Percentiles rank a stretch among this genome's conserved stretches.
phyloP scores from a whole-genome alignment of 805 yeast species.

The Starmerella bombi region DNA sequence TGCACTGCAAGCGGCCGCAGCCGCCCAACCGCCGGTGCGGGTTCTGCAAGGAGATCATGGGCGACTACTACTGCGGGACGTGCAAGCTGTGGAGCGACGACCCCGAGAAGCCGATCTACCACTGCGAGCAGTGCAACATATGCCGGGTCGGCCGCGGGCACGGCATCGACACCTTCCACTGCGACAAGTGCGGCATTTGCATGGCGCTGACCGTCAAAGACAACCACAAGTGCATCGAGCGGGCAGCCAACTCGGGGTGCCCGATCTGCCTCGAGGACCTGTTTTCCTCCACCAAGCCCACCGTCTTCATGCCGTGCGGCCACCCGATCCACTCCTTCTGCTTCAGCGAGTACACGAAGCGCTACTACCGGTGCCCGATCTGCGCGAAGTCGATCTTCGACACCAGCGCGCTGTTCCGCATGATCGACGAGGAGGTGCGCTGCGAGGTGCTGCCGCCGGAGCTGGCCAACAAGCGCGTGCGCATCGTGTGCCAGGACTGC shows the following conservation, averaged over 20 bases:
- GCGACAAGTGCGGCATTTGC: conserved; percentile 81
- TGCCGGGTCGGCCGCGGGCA: conserved; percentile 82
- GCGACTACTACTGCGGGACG: conserved; percentile 60
- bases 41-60: conserved; percentile 52
- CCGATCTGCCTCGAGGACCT: conserved; percentile 87
- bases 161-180: conserved; percentile 82
- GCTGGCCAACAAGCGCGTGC: conserved; percentile 58
- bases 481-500: conserved; percentile 67
- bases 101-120: conserved; percentile 65
- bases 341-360: conserved; percentile 66
- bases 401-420: conserved; percentile 79
- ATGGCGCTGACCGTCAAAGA: conserved; percentile 64
- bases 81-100: conserved; percentile 76
- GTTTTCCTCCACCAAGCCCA: conserved; percentile 69
- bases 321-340: conserved; percentile 85
- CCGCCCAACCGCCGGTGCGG: conserved; percentile 56
- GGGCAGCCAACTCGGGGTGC: conserved; percentile 81
- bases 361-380: conserved; percentile 80
- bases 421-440: conserved; percentile 68
- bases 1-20: conserved; percentile 68
- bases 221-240: conserved; percentile 71
- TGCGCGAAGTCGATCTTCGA: conserved; percentile 75
- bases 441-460: conserved; percentile 73
- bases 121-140: conserved; percentile 85
- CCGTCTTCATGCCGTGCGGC: conserved; percentile 87